Conservation (phyloP, 2,329 filamentous ascomycete species). For the Domatiomyces globalis region DNA sequence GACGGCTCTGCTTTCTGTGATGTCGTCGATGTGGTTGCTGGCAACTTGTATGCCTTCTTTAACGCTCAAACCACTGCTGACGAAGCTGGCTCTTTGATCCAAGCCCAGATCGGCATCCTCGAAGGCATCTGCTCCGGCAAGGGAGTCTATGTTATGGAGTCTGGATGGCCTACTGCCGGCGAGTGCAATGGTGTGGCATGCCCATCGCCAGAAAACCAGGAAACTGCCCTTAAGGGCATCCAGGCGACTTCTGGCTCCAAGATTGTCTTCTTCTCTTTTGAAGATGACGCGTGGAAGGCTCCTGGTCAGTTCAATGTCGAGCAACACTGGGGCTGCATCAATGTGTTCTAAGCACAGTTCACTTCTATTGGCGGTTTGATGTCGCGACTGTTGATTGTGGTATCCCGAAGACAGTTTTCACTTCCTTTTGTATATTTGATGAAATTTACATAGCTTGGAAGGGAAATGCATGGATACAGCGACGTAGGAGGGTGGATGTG, state of each 20-base stretch:
- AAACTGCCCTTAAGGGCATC: constrained; percentile 57
- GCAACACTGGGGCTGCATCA: constrained; percentile 60
- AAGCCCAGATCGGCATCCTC: constrained; percentile 57
- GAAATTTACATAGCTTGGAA: neutral
- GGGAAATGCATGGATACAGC: neutral
- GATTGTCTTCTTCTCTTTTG: constrained; percentile 68
- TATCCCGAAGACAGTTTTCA: neutral
- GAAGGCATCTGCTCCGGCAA: constrained; percentile 56
- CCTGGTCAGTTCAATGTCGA: constrained; percentile 57
- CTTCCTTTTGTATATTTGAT: neutral
- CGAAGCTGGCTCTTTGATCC: constrained; percentile 62
- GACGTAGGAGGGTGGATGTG: neutral
- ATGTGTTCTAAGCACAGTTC: constrained; percentile 32
- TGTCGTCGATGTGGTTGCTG: constrained; percentile 62
- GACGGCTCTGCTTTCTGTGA: constrained; percentile 45
- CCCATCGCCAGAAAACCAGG: constrained; percentile 54
- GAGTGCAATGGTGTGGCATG: constrained; percentile 56
- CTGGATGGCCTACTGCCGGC: constrained; percentile 70
- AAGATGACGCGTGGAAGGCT: constrained; percentile 70
- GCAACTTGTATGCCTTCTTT: constrained; percentile 93
- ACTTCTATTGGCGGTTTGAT: neutral
- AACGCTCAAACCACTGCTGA: constrained; percentile 51
- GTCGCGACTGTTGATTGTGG: neutral
- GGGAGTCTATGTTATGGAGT: constrained; percentile 70
- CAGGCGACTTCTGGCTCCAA: constrained; percentile 49